Evolutionary conservation across 805 yeast genomes (phyloP), one percentile per base, ranked within the genome.

Genomic region (Sungouiozyma intestinalis): DNA sequence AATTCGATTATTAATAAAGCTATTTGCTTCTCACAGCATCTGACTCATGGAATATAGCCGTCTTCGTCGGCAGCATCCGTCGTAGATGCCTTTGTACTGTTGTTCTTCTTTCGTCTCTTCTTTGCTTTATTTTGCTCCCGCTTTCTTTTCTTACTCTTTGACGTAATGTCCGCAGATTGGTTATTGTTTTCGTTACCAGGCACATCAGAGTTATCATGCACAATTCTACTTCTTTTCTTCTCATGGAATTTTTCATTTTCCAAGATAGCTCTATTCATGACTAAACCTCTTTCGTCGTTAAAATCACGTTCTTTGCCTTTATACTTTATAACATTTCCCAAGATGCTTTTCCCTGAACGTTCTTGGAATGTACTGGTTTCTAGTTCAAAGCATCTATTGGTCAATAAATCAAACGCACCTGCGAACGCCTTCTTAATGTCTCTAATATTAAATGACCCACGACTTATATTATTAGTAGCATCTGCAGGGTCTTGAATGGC

Each of bases 401-500:
- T 74, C 31, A 87, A 64, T 41, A 86, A 57, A 54, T 84, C 92
- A 64, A 71, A 87, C 0, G 96, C 95, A 34, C 95, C 95, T 15
- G 81, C 79, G 65, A 90, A 87, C 0, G 95, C 85, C 51, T 85
- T 79, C 55, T 83, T 85, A 43, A 90, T 72, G 52, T 81, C 85
- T 33, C 85, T 64, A 35, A 85, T 66, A 58, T 87, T 87, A 65
- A 78, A 85, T 1, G 94, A 79, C 3, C 95, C 85, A 50, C 95
- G 69, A 37, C 92, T 78, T 38, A 90, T 81, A 58, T 90, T 90
- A 55, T 90, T 90, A n/a, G 66, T 48, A 2, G 78, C 67, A 54
- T 88, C 96, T 39, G 81, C 79, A 1, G 97, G 97, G 57, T 90
- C 97, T 60, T 83, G 90, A 24, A 90, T 83, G 1, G 86, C 80